Base-by-base conservation (phyloP, 176 grass and related monocot species). In the Eremochloa ophiuroides region DNA sequence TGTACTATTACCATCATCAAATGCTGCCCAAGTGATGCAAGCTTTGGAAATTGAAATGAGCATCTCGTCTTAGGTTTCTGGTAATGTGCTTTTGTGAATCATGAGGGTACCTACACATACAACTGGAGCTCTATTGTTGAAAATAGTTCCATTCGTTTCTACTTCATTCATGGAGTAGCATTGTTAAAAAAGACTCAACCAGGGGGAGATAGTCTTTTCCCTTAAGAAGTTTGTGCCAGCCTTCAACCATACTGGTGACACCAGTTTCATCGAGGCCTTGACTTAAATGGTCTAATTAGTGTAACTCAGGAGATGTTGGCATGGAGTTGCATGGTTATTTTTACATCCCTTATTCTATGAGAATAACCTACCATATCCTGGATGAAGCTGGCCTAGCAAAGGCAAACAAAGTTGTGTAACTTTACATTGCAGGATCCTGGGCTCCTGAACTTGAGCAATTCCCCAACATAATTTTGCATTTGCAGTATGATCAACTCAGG, bases 351-450 rank as follows among this genome's bases (percentile, higher is more conserved):
- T 71, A n/a, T 30, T 10, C 29, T 26, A 42, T 35, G 7, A 16
- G 9, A 83, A 39, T 70, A 67, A 5, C 41, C 7, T 75, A 12
- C 34, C 9, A 23, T 56, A 12, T 88, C n/a, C 1, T 73, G 34
- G 66, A 26, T 30, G 17, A 75, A 88, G 58, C 47, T 73, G 18
- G 71, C 46, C 22, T 84, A 60, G 59, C 37, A 25, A 79, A 35
- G 7, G 12, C 5, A 66, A 72, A 42, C 10, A 10, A 10, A 14
- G 55, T 1, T 6, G 7, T 44, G 14, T 35, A 26, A 23, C 16
- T 37, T 60, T 41, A 65, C 0, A 5, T 39, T 66, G 4, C 35
- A 66, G 59, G 26, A 3, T 59, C 11, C 29, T 88, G 37, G 37
- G 22, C 46, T 37, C n/a, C n/a, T n/a, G n/a, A n/a, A n/a, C n/a